A percentile compares a stretch with the other conserved stretches of the same genome.
Evolutionary conservation across 2,329 filamentous ascomycete species (phyloP).

Genomic region (Stemphylium lycopersici): DNA sequence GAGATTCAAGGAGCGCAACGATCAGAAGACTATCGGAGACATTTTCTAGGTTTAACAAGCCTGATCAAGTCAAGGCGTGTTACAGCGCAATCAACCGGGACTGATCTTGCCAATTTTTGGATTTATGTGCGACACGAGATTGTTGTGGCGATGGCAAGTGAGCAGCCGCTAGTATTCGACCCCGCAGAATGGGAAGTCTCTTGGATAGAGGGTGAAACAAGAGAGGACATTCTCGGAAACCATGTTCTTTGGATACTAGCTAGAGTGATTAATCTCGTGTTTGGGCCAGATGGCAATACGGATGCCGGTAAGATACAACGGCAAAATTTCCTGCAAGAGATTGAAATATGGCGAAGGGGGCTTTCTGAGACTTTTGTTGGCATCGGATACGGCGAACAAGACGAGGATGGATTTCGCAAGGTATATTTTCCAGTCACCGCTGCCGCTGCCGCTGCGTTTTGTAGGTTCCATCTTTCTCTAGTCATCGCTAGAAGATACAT

Average conservation of each 20-base stretch:
- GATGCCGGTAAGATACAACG: slow-evolving; percentile 22
- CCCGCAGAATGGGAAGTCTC: slow-evolving; percentile 42
- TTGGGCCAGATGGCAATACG: slow-evolving; percentile 26
- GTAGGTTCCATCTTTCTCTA: background rate
- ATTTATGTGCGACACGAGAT: slow-evolving; percentile 45
- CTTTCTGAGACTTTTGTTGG: slow-evolving; percentile 40
- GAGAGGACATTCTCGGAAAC: slow-evolving; percentile 44
- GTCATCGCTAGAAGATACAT: background rate
- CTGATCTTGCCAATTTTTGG: slow-evolving; percentile 45
- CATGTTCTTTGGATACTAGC: slow-evolving; percentile 45
- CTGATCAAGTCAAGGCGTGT: slow-evolving; percentile 39
- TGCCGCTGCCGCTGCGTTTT: slow-evolving; percentile 39
- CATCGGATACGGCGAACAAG: slow-evolving; percentile 38
- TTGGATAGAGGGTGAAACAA: slow-evolving; percentile 33
- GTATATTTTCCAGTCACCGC: slow-evolving; percentile 43
- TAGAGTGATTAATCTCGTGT: slow-evolving; percentile 36
- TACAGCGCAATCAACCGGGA: slow-evolving; percentile 35
- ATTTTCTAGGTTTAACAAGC: slow-evolving; percentile 40
- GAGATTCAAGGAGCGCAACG: slow-evolving; percentile 37
- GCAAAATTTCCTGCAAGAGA: slow-evolving; percentile 32
- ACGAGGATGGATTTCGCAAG: slow-evolving; percentile 40
- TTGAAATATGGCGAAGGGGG: slow-evolving; percentile 36
- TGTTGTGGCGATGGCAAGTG: slow-evolving; percentile 37
- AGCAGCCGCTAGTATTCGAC: slow-evolving; percentile 35
- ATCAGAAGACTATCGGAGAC: slow-evolving; percentile 38